These are phyloP conservation scores for Bruguiera sexangula DNA, from an alignment of 345 rosid species.

Conservation along the genomic window DNA sequence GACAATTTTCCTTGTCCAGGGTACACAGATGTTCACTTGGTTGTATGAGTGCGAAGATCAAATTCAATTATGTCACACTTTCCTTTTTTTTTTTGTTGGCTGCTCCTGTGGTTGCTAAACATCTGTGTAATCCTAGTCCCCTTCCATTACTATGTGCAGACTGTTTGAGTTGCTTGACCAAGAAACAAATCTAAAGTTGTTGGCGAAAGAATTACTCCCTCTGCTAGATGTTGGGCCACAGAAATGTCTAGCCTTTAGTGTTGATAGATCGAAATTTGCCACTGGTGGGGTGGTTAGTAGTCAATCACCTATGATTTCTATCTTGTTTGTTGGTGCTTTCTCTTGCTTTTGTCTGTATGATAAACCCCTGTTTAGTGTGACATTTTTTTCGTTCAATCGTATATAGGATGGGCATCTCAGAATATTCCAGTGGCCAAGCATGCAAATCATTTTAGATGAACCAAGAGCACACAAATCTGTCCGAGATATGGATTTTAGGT, in stretches of 20 bases:
- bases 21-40: background rate
- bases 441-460: constrained; percentile 63
- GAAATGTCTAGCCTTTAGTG: constrained; percentile 79
- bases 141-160: constrained; percentile 40
- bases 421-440: constrained; percentile 86
- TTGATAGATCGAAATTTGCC: constrained; percentile 87
- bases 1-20: too few species aligned
- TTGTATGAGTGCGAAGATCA: background rate
- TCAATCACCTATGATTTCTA: constrained; percentile 3
- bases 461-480: constrained; percentile 78
- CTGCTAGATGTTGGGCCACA: constrained; percentile 67
- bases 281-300: constrained; percentile 80
- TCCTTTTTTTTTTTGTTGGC: background rate
- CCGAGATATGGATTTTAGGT: constrained; percentile 89
- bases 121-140: constrained; percentile 3
- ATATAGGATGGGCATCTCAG: constrained; percentile 85
- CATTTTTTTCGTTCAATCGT: constrained; percentile 11
- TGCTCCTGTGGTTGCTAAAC: background rate
- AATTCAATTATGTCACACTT: background rate
- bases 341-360: background rate
- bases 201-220: constrained; percentile 55
- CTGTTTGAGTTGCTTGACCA: constrained; percentile 60
- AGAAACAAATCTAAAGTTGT: constrained; percentile 41
- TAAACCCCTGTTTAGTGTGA: background rate
- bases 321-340: background rate